Evolutionary conservation across 306 rosid genomes (phyloP), one percentile per base, ranked within the genome.

Genomic region (Quercus glauca): DNA sequence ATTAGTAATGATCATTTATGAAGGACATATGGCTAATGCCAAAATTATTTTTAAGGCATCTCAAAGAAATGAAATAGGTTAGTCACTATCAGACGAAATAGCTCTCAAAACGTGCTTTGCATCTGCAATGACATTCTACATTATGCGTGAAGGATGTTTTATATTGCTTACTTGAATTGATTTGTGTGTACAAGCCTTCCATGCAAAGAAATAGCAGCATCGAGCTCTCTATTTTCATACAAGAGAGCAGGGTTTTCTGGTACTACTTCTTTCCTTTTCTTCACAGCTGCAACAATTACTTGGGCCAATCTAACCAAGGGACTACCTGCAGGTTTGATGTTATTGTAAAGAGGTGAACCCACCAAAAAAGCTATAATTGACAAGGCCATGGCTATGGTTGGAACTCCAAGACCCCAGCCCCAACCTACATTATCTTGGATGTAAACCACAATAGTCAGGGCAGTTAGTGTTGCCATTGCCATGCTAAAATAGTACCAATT

Each of bases 391-490:
- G 87, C 91, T 19, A 89, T 59, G 74, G 90, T 81, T 6, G 98
- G 98, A 45, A 92, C 79, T 6, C 93, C 98, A 73, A 92, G 86
- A 5, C 98, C 98, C 94, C 88, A 90, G 0, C 91, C 96, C 96
- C 97, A 94, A 0, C 97, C 91, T 55, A 88, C 78, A 4, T 89
- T 85, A 58, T 94, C 98, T 83, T 94, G 97, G 55, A 92, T 79
- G 79, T 90, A 92, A 49, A 94, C 91, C 55, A 94, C 96, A 69
- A 90, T 69, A 2, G 92, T 92, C 33, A 92, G 78, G 43, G 97
- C 98, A 57, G 87, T 83, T 2, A 94, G 80, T 5, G 98, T 79
- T 23, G 98, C 97, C 28, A 92, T 52, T 0, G 85, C 90, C 94
- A 92, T 94, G 86, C 79, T 51, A 41, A 93, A 93, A 59, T 85